These are phyloP conservation scores for Entomortierella beljakovae DNA, from an alignment of 192 early-diverging fungal genomes.

Conservation along the genomic window DNA sequence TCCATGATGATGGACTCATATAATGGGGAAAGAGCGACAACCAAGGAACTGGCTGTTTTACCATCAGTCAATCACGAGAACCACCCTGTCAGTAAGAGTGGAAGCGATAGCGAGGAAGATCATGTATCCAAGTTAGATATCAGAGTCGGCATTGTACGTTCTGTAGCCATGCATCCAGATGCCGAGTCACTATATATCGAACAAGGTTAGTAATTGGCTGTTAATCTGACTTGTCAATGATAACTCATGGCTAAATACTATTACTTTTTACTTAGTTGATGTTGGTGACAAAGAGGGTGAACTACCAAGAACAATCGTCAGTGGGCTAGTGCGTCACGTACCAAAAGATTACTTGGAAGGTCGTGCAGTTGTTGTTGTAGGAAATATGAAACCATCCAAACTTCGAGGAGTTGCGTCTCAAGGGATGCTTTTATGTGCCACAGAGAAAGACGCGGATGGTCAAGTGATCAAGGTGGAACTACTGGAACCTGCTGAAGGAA, in stretches of 20 bases:
- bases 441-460: constrained; percentile 51
- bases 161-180: constrained; percentile 63
- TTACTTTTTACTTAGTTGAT: no score
- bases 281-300: constrained; percentile 64
- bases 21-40: neutral
- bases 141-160: constrained; percentile 70
- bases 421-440: constrained; percentile 74
- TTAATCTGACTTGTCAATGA: neutral
- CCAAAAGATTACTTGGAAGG: constrained; percentile 62
- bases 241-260: no score
- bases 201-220: constrained; percentile 28
- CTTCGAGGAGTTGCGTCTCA: constrained; percentile 72
- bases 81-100: neutral
- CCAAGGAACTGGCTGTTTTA: neutral
- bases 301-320: constrained; percentile 73
- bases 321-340: constrained; percentile 69
- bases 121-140: constrained; percentile 64
- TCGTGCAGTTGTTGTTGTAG: constrained; percentile 65
- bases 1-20: constrained; percentile 16
- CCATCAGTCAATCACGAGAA: neutral
- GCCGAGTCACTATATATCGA: constrained; percentile 63
- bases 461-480: constrained; percentile 62
- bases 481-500: constrained; percentile 61
- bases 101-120: constrained; percentile 45
- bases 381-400: constrained; percentile 74